These are phyloP conservation scores for Thoreauomyces humboldtii DNA, from an alignment of 192 early-diverging fungal species.

Conservation along the genomic window DNA sequence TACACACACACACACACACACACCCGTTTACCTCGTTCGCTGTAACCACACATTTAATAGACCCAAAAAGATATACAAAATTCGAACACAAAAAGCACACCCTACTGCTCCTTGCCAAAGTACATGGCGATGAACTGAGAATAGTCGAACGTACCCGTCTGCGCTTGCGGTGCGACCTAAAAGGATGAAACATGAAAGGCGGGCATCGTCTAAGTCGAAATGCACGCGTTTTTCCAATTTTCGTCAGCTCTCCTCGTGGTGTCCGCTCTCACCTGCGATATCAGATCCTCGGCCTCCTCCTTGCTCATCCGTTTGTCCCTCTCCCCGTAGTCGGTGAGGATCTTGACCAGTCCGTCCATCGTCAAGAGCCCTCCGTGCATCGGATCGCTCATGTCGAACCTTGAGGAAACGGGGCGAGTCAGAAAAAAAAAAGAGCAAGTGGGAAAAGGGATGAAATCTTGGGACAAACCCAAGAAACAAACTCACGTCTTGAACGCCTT, in stretches of 20 bases:
- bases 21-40: no score
- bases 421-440: neutral
- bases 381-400: no score
- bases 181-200: neutral
- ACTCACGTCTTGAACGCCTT: slow-evolving; percentile 43
- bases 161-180: slow-evolving; percentile 48
- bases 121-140: slow-evolving; percentile 51
- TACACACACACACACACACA: no score
- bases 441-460: neutral
- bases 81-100: neutral
- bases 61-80: no score
- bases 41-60: no score
- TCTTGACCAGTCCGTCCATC: slow-evolving; percentile 30
- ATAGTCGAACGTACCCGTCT: slow-evolving; percentile 50
- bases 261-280: slow-evolving; percentile 38
- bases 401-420: neutral
- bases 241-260: neutral
- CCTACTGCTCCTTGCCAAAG: slow-evolving; percentile 34
- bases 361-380: slow-evolving; percentile 31
- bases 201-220: neutral
- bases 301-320: slow-evolving; percentile 34
- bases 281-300: slow-evolving; percentile 50
- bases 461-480: no score
- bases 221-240: no score
- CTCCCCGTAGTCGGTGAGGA: slow-evolving; percentile 47